A percentile compares a stretch with the other conserved stretches of the same genome.
phyloP scores from a whole-genome alignment of 129 eudicot species.

The Flaveria sonorensis region DNA sequence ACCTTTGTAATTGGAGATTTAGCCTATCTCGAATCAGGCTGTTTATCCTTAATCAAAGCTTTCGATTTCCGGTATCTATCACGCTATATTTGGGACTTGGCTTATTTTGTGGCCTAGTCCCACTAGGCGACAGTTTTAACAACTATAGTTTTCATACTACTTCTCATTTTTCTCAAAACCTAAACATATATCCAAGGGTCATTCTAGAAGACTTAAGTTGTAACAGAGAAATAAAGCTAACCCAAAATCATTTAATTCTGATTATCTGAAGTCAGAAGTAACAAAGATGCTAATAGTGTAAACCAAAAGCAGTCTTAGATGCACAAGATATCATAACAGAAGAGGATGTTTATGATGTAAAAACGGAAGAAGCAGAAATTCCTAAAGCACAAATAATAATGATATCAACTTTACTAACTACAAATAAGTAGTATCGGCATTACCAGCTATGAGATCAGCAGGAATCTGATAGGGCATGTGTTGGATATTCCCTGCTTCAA shows the following conservation, averaged over 20 bases:
- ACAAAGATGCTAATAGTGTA: constrained; percentile 9
- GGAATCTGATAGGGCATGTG: constrained; percentile 74
- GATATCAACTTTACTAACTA: constrained; percentile 23
- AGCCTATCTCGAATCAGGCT: too few relatives aligned
- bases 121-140: too few relatives aligned
- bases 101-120: too few relatives aligned
- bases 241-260: neutral
- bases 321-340: constrained; percentile 20
- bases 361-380: constrained; percentile 15
- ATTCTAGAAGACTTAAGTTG: constrained; percentile 1
- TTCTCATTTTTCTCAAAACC: neutral
- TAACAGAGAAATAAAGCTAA: neutral
- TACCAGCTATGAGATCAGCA: constrained; percentile 82
- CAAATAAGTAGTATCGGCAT: constrained; percentile 21
- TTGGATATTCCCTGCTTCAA: constrained; percentile 53
- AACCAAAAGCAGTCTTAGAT: neutral
- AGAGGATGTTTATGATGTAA: constrained; percentile 8
- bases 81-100: too few relatives aligned
- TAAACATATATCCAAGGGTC: constrained; percentile 19
- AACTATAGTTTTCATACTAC: neutral
- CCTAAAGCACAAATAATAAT: constrained; percentile 16
- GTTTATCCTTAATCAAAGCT: too few relatives aligned
- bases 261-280: constrained; percentile 1
- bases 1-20: too few relatives aligned
- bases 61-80: too few relatives aligned